Evolutionary conservation across 2,329 filamentous ascomycete genomes (phyloP).

Genomic region (Beauveria pseudobassiana): DNA sequence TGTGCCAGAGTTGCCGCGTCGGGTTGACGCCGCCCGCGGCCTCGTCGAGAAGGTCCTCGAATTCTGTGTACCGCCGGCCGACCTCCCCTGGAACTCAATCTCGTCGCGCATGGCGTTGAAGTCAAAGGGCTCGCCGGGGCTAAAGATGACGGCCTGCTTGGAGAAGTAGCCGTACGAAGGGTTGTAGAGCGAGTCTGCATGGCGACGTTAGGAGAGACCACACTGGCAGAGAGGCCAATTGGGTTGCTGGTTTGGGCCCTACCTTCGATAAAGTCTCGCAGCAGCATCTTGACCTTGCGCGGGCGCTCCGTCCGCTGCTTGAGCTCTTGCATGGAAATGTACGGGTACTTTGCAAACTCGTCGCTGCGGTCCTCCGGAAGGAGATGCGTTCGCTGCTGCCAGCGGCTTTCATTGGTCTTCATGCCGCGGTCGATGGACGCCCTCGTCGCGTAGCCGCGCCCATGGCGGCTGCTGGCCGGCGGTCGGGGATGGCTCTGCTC

Average conservation of each 20-base stretch:
- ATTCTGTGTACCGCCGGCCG: conserved; percentile 74
- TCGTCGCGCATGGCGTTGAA: conserved; percentile 79
- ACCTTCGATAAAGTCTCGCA: conserved; percentile 97
- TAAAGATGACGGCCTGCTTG: conserved; percentile 94
- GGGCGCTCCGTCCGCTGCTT: conserved; percentile 68
- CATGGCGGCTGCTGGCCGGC: background rate
- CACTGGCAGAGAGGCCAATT: background rate
- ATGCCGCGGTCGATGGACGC: conserved; percentile 29
- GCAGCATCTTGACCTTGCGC: conserved; percentile 87
- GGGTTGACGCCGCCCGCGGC: conserved; percentile 54
- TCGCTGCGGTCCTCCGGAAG: conserved; percentile 69
- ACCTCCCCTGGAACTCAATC: conserved; percentile 74
- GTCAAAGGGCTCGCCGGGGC: conserved; percentile 81
- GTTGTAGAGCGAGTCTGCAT: conserved; percentile 85
- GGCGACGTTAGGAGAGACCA: too few relatives aligned
- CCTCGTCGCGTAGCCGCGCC: conserved; percentile 21
- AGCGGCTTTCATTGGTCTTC: conserved; percentile 58
- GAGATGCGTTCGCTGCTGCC: conserved; percentile 76
- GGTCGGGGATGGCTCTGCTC: background rate
- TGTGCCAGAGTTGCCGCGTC: conserved; percentile 93
- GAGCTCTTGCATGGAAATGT: conserved; percentile 76
- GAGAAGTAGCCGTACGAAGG: conserved; percentile 94
- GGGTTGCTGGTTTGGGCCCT: background rate
- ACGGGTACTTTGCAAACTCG: conserved; percentile 75
- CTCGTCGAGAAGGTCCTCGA: conserved; percentile 80